Evolutionary conservation across 768 basidiomycete species (phyloP), one percentile per base, ranked within the genome.

Genomic region (Phlebiopsis flavidoalba): DNA sequence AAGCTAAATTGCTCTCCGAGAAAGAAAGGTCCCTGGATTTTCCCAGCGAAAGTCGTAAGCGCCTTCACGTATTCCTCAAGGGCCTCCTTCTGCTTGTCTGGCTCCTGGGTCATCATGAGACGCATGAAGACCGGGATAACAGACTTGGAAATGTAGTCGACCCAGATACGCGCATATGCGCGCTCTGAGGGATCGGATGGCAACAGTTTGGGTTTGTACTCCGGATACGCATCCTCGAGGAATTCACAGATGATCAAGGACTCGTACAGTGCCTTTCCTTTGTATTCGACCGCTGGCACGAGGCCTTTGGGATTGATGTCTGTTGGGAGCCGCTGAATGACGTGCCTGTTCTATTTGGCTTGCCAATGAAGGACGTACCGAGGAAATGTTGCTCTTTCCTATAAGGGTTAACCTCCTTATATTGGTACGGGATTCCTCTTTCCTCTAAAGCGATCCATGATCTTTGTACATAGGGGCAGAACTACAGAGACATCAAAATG

Each of bases 361-460:
- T 5, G n/a, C n/a, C n/a, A n/a, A n/a, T 36, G 17, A 37, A 26
- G 17, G 33, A 59, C 76, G 37, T 61, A 81, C 82, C 79, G 33
- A 84, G 73, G 67, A 83, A 84, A 46, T 81, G 76, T 15, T 77
- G 72, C 65, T 83, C 83, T 65, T 88, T 88, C 72, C 85, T 85
- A 76, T 88, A 89, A 1, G 86, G 85, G 70, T 87, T 86, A 21
- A 84, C 79, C 67, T 88, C 84, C 60, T 80, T 79, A 68, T 86
- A 87, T 62, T 86, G 84, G 66, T 89, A 89, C 0, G 83, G 82
- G 31, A 89, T 82, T 0, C 80, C 80, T 57, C 78, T 81, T 67
- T 88, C 87, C 67, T 90, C 86, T 4, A 89, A 75, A 0, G 80
- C 71, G 55, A 89, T 84, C 88, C 88, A 89, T 12, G 76, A 74